Evolutionary conservation across 768 basidiomycete species (phyloP).

Genomic region (Multifurca ochricompacta): DNA sequence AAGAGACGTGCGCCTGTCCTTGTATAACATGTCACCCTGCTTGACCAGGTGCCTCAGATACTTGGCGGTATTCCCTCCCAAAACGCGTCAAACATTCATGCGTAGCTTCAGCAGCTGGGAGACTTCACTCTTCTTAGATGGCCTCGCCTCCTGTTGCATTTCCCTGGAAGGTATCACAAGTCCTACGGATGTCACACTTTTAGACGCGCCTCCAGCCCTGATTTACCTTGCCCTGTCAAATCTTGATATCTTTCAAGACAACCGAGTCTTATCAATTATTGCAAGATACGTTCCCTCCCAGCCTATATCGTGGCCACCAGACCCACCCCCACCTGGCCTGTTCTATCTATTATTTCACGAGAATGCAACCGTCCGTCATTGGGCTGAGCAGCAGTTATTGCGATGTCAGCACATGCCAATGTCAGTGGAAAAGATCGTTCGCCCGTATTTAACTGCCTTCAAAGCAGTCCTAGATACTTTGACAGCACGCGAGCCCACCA

Average conservation of each 20-base stretch:
- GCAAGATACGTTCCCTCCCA: slow-evolving; percentile 31
- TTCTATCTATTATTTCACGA: slow-evolving; percentile 51
- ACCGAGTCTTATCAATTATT: slow-evolving; percentile 38
- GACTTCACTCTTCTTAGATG: slow-evolving; percentile 40
- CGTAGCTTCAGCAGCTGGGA: slow-evolving; percentile 62
- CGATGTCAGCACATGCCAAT: slow-evolving; percentile 37
- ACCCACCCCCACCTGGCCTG: slow-evolving; percentile 53
- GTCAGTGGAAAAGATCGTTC: slow-evolving; percentile 38
- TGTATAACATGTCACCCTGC: not conserved
- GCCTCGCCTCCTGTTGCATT: slow-evolving; percentile 32
- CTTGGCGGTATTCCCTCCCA: slow-evolving; percentile 55
- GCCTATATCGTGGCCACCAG: slow-evolving; percentile 46
- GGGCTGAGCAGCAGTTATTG: slow-evolving; percentile 46
- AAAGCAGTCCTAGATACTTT: slow-evolving; percentile 30
- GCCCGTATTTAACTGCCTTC: slow-evolving; percentile 41
- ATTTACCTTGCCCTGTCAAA: slow-evolving; percentile 60
- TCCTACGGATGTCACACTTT: slow-evolving; percentile 26
- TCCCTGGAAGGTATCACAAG: slow-evolving; percentile 12
- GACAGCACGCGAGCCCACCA: slow-evolving; percentile 1
- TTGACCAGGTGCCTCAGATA: slow-evolving; percentile 41
- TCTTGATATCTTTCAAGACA: slow-evolving; percentile 46
- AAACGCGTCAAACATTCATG: slow-evolving; percentile 51
- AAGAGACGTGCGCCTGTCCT: slow-evolving; percentile 55
- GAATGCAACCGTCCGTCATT: slow-evolving; percentile 42
- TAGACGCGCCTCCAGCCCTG: slow-evolving; percentile 40